Conservation (phyloP, 768 basidiomycete species). For the Saitozyma podzolica region DNA sequence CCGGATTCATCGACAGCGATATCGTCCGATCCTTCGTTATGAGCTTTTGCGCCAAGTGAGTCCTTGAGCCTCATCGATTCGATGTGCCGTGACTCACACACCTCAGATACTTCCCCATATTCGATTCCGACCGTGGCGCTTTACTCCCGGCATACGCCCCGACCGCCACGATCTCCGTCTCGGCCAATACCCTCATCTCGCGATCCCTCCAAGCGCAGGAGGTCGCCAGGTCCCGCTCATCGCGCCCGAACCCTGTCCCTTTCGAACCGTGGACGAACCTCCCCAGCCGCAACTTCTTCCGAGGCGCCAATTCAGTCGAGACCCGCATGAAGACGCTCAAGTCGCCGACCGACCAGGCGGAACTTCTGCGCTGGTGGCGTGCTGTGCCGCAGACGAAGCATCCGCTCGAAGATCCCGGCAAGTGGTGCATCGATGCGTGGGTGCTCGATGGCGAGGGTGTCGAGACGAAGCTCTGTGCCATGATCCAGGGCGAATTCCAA, state of each 20-base stretch:
- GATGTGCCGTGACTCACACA: background rate
- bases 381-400: conserved; percentile 76
- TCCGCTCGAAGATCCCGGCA: conserved; percentile 73
- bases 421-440: conserved; percentile 85
- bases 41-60: conserved; percentile 61
- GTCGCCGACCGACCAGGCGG: conserved; percentile 64
- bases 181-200: conserved; percentile 76
- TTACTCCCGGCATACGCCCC: conserved; percentile 76
- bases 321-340: conserved; percentile 60
- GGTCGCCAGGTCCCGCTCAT: conserved; percentile 60
- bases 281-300: conserved; percentile 46
- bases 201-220: conserved; percentile 53
- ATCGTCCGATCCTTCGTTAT: conserved; percentile 75
- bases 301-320: conserved; percentile 50
- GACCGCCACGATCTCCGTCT: conserved; percentile 86
- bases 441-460: conserved; percentile 56
- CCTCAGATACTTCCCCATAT: conserved; percentile 75
- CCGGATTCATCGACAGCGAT: conserved; percentile 57
- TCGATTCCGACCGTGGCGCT: conserved; percentile 71
- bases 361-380: conserved; percentile 61
- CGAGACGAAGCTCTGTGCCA: conserved; percentile 61
- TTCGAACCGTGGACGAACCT: conserved; percentile 31
- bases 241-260: conserved; percentile 33
- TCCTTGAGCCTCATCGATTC: background rate
- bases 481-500: conserved; percentile 83